Evolutionary conservation across 139 green algal species (phyloP).

Genomic region (Chlamydomonas sphaeroides): DNA sequence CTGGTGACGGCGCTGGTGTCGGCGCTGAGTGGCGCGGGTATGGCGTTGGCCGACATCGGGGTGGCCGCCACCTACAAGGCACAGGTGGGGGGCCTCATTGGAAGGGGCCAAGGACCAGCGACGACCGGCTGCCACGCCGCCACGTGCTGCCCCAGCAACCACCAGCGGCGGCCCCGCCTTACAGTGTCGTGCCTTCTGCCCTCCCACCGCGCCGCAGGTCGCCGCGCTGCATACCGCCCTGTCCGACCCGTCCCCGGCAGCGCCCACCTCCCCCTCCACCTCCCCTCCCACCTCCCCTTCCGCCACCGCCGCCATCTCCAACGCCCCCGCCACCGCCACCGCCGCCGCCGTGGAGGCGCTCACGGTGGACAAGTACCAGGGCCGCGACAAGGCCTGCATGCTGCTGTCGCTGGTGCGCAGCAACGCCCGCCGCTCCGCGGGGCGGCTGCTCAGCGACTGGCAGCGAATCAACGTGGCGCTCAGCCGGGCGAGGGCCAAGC

Average conservation of each 20-base stretch:
- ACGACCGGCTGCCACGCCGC: not conserved
- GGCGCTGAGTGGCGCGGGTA: constrained; percentile 62
- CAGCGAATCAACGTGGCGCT: constrained; percentile 94
- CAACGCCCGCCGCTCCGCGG: constrained; percentile 62
- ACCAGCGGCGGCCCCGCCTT: constrained; percentile 4
- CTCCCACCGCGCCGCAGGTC: no score
- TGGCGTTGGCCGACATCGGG: constrained; percentile 63
- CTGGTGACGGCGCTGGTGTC: constrained; percentile 65
- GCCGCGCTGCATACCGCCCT: no score
- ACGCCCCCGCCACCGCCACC: not conserved
- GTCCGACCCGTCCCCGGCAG: no score
- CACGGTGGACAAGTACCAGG: constrained; percentile 91
- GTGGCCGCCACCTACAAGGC: constrained; percentile 88
- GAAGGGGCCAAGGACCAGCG: constrained; percentile 17
- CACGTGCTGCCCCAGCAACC: not conserved
- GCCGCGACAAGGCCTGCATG: constrained; percentile 82
- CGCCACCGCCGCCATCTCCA: not conserved
- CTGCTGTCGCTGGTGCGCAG: constrained; percentile 81
- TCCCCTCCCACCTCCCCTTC: no score
- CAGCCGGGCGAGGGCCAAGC: constrained; percentile 86
- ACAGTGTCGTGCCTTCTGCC: no score
- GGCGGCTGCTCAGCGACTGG: constrained; percentile 83
- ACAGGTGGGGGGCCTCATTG: constrained; percentile 71
- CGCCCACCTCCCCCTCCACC: no score
- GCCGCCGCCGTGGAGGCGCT: constrained; percentile 71